phyloP scores from a whole-genome alignment of 129 eudicot species.

The Pulicaria dysenterica region DNA sequence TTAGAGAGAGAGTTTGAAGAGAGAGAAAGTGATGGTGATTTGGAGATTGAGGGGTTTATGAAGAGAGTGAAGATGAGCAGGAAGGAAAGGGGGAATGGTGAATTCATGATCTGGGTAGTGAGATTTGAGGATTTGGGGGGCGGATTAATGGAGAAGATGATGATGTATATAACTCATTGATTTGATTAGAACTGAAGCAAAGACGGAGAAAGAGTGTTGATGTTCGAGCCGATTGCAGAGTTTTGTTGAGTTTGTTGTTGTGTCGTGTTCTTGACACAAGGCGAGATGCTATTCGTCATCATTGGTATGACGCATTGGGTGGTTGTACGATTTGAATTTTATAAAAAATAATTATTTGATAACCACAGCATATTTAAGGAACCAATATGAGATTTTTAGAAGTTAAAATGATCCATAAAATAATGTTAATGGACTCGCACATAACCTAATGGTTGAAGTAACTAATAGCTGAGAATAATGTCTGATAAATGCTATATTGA shows the following conservation, averaged over 20 bases:
- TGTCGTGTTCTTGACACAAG: constrained; percentile 36
- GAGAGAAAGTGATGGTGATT: constrained; percentile 44
- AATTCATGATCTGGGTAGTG: constrained; percentile 24
- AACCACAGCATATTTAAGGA: too few species aligned
- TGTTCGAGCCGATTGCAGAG: constrained; percentile 19
- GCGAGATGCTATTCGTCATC: constrained; percentile 18
- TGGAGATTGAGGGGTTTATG: constrained; percentile 29
- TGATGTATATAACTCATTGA: neutral
- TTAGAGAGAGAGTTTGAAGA: constrained; percentile 46
- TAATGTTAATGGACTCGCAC: too few species aligned
- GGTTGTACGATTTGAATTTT: neutral
- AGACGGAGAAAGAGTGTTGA: neutral
- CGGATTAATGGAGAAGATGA: constrained; percentile 28
- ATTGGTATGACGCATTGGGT: neutral
- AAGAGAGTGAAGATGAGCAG: constrained; percentile 22
- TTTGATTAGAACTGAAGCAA: constrained; percentile 29
- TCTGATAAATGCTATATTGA: too few species aligned
- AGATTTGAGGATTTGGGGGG: constrained; percentile 5
- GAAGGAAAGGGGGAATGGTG: constrained; percentile 17
- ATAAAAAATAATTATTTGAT: too few species aligned
- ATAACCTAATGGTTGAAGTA: too few species aligned
- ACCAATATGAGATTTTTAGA: too few species aligned
- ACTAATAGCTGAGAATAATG: too few species aligned
- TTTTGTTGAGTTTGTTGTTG: constrained; percentile 24
- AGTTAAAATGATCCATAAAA: too few species aligned